These are phyloP conservation scores for Aspergillus mulundensis DNA, from an alignment of 495 filamentous ascomycete species.

Conservation along the genomic window DNA sequence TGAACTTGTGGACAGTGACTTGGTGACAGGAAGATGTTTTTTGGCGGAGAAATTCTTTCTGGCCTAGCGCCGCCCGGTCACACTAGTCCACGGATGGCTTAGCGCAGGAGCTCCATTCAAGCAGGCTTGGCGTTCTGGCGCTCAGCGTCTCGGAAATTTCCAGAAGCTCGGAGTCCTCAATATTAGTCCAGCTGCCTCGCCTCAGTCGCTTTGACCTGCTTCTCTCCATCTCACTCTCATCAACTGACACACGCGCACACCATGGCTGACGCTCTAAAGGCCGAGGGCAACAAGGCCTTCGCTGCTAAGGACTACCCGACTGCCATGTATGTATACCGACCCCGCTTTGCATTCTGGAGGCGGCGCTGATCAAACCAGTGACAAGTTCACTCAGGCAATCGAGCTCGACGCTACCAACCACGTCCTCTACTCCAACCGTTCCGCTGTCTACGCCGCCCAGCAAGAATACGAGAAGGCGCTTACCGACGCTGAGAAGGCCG, in stretches of 20 bases:
- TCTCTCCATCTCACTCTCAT: background rate
- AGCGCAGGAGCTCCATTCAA: conserved; percentile 22
- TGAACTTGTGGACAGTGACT: background rate
- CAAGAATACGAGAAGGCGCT: conserved; percentile 80
- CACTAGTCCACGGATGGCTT: conserved; percentile 27
- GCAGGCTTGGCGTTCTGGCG: background rate
- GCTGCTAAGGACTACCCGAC: conserved; percentile 92
- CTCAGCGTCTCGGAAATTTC: conserved; percentile 41
- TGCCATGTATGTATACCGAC: conserved; percentile 71
- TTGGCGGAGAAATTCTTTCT: conserved; percentile 27
- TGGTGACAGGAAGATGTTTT: conserved; percentile 19
- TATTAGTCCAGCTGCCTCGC: conserved; percentile 13
- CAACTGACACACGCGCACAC: conserved; percentile 10
- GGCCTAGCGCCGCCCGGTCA: conserved; percentile 20
- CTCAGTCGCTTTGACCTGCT: conserved; percentile 8
- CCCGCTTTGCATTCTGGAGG: conserved; percentile 8
- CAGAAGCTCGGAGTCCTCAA: conserved; percentile 41
- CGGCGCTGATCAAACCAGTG: conserved; percentile 46
- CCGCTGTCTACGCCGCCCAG: conserved; percentile 90
- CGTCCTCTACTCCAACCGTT: conserved; percentile 96
- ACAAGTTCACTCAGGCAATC: conserved; percentile 92
- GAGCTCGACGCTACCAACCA: conserved; percentile 84
- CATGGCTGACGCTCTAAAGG: conserved; percentile 72
- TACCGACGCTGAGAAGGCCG: conserved; percentile 87
- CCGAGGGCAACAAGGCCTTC: conserved; percentile 97